phyloP scores from a whole-genome alignment of 2,329 filamentous ascomycete species.

The Huntiella savannae region DNA sequence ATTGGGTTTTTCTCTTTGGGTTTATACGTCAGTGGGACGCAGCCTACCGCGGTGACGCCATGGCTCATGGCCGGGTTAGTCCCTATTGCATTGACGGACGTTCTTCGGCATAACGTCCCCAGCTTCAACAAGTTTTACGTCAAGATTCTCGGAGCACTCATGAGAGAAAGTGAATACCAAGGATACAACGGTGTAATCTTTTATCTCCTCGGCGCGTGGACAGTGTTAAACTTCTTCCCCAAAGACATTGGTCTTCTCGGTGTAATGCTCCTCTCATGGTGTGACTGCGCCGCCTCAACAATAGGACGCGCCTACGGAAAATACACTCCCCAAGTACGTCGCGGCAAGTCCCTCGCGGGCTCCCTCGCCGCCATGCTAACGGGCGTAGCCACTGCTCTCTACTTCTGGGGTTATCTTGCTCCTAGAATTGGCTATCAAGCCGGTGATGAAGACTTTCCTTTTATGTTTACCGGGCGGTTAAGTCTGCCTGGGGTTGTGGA shows the following conservation, averaged over 20 bases:
- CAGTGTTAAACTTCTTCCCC: slow-evolving; percentile 68
- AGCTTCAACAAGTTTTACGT: slow-evolving; percentile 80
- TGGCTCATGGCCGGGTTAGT: slow-evolving; percentile 64
- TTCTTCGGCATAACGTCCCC: slow-evolving; percentile 64
- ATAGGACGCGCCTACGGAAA: slow-evolving; percentile 79
- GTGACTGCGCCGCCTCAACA: slow-evolving; percentile 89
- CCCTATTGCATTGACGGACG: slow-evolving; percentile 66
- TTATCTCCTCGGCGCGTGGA: slow-evolving; percentile 82
- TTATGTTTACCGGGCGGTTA: slow-evolving; percentile 66
- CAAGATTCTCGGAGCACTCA: slow-evolving; percentile 63
- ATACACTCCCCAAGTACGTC: slow-evolving; percentile 69
- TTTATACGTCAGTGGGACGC: slow-evolving; percentile 64
- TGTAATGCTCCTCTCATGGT: slow-evolving; percentile 86
- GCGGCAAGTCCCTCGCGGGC: slow-evolving; percentile 81
- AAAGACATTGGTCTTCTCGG: slow-evolving; percentile 87
- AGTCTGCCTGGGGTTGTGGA: slow-evolving; percentile 44
- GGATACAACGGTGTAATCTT: slow-evolving; percentile 96
- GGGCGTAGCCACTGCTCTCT: slow-evolving; percentile 61
- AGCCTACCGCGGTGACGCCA: slow-evolving; percentile 61
- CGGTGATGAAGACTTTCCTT: slow-evolving; percentile 48
- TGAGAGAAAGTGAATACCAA: slow-evolving; percentile 88
- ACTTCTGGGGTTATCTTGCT: slow-evolving; percentile 78
- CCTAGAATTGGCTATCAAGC: slow-evolving; percentile 47
- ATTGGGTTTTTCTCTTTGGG: slow-evolving; percentile 87
- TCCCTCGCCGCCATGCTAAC: slow-evolving; percentile 67